Percentiles rank a stretch among this genome's conserved stretches.
Conservation (phyloP, 257 asterid genomes). For the Cordia subcordata region DNA sequence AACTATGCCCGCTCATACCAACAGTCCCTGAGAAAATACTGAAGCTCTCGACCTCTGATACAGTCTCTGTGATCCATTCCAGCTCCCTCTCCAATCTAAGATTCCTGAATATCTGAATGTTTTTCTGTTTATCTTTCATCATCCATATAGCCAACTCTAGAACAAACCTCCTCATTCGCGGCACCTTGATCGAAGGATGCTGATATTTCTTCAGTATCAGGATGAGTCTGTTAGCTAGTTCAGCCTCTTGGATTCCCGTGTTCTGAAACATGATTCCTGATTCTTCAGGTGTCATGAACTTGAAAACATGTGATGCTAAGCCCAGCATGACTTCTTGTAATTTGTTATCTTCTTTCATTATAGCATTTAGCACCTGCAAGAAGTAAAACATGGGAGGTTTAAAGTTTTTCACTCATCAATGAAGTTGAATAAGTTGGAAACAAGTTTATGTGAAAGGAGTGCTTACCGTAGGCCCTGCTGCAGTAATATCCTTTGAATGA, state of each 20-base stretch:
- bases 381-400: slow-evolving; percentile 1
- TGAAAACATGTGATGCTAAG: slow-evolving; percentile 64
- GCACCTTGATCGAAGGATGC: slow-evolving; percentile 61
- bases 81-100: slow-evolving; percentile 62
- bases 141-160: slow-evolving; percentile 79
- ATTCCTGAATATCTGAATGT: slow-evolving; percentile 28
- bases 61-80: slow-evolving; percentile 59
- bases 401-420: not conserved
- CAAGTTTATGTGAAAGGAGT: not conserved
- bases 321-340: slow-evolving; percentile 87
- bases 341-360: slow-evolving; percentile 67
- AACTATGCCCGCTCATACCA: slow-evolving; percentile 61
- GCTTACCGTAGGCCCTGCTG: slow-evolving; percentile 74
- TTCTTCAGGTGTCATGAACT: slow-evolving; percentile 45
- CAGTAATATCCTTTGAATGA: slow-evolving; percentile 35
- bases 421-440: not conserved
- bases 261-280: slow-evolving; percentile 38
- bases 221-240: slow-evolving; percentile 45
- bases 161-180: slow-evolving; percentile 75
- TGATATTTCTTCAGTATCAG: slow-evolving; percentile 38
- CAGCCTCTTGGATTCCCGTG: slow-evolving; percentile 40
- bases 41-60: slow-evolving; percentile 84
- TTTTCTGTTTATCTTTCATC: slow-evolving; percentile 60
- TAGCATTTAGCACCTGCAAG: slow-evolving; percentile 66
- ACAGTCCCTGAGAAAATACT: slow-evolving; percentile 81